phyloP scores from a whole-genome alignment of 768 basidiomycete species.

The Pleurotus eryngii region DNA sequence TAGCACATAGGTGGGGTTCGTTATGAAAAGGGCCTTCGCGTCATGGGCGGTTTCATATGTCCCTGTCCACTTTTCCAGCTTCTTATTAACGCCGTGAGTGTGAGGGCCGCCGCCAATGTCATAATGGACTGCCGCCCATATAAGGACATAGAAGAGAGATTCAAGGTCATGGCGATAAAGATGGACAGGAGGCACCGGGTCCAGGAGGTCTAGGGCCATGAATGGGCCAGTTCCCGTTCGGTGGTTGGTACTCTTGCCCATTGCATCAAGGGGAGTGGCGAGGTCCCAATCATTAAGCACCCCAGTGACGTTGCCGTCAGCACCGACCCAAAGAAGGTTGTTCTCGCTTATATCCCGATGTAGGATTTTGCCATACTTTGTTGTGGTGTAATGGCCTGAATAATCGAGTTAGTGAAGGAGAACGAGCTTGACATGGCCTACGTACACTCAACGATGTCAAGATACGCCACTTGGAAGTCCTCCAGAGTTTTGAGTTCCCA shows the following conservation, averaged over 20 bases:
- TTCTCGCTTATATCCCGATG: conserved; percentile 29
- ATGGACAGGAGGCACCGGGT: neutral
- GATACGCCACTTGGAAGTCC: conserved; percentile 24
- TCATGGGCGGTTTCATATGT: neutral
- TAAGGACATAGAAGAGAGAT: too few relatives aligned
- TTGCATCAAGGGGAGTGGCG: conserved; percentile 10
- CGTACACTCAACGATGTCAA: conserved; percentile 30
- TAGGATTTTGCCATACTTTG: conserved; percentile 17
- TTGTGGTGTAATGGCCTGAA: conserved; percentile 23
- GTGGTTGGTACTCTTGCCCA: conserved; percentile 5
- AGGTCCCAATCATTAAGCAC: conserved; percentile 28
- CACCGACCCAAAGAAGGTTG: conserved; percentile 21
- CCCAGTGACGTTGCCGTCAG: conserved; percentile 7
- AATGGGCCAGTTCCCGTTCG: conserved; percentile 25
- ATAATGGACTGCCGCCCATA: conserved; percentile 13
- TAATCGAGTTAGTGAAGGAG: neutral
- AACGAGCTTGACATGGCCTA: too few relatives aligned
- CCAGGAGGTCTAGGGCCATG: conserved; percentile 24
- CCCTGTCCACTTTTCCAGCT: neutral
- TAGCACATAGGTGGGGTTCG: neutral
- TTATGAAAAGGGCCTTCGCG: neutral
- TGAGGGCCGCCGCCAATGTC: conserved; percentile 10
- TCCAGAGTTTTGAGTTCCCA: conserved; percentile 17
- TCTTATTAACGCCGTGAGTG: neutral
- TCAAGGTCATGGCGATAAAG: too few relatives aligned